Conservation (phyloP, 2,329 filamentous ascomycete species). For the Penicillium sp. region DNA sequence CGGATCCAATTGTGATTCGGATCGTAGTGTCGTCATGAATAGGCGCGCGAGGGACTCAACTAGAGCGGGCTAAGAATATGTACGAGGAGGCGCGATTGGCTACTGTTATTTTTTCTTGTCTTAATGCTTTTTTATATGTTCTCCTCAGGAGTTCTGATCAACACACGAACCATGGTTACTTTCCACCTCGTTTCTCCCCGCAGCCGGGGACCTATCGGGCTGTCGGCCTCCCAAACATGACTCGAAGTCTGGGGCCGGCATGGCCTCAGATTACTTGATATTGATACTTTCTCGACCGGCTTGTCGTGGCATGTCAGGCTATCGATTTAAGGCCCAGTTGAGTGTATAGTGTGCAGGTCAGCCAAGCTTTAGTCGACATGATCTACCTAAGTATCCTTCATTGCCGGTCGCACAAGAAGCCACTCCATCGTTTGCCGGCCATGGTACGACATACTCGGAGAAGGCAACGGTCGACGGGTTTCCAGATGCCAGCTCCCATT, state of each 20-base stretch:
- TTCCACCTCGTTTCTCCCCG: not conserved
- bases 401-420: slow-evolving; percentile 57
- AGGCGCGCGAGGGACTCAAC: slow-evolving; percentile 10
- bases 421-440: slow-evolving; percentile 46
- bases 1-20: not conserved
- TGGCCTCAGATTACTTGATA: not conserved
- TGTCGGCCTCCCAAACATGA: not conserved
- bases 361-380: slow-evolving; percentile 14
- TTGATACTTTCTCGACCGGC: not conserved
- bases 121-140: not conserved
- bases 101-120: not conserved
- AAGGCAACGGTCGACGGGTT: not conserved
- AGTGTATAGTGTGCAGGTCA: slow-evolving; percentile 1
- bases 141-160: slow-evolving; percentile 17
- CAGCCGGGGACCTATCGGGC: slow-evolving; percentile 13
- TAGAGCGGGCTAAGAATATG: not conserved
- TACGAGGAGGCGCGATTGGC: not conserved
- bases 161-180: slow-evolving; percentile 25
- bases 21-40: slow-evolving; percentile 19
- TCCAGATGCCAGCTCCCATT: not conserved
- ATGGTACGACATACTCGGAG: not conserved
- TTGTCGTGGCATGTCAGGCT: not conserved
- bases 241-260: slow-evolving; percentile 45
- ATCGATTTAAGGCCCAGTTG: not conserved
- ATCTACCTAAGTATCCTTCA: slow-evolving; percentile 56